Evolutionary conservation across 129 eudicot genomes (phyloP), one percentile per base, ranked within the genome.

Genomic region (Artemisia tridentata): DNA sequence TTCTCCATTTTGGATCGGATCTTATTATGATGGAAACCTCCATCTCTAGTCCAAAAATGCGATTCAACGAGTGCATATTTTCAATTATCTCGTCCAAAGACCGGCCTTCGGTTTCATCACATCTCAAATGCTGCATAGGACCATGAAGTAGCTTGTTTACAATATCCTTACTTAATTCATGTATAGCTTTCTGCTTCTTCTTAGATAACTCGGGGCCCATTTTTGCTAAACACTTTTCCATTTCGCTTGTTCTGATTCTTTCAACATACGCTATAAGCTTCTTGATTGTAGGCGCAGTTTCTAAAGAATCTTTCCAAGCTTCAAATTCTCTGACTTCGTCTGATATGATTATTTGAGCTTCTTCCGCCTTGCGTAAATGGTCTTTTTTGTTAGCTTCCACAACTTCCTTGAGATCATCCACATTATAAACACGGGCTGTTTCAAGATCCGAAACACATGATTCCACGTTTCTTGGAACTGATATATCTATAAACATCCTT

Each of bases 231-330:
- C 95, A 93, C 71, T 87, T 93, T 27, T 87, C 97, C 59, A 89
- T 41, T 86, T 93, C 98, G 29, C 97, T 72, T 41, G 80, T 81
- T 43, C 96, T 78, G 4, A 89, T 85, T 80, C 98, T 83, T 63
- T 93, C 96, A 0, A 87, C 84, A 61, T 90, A 87, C 0, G 95
- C 88, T 71, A 88, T 76, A 20, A 93, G 92, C 80, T 85, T 93
- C 85, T 89, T 93, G 41, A 93, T 85, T 17, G 98, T 87, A 15
- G 96, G 92, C 19, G 87, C 95, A n/a, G 98, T 87, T 80, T 93
- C 97, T 19, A 89, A 79, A 18, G 97, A 93, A 82, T 93, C 96
- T 76, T 91, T 93, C 95, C 92, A 85, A 11, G 84, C 90, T 72
- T 89, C 96, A 71, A 87, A 93, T 52, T 87, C 73, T 46, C 79